Base-by-base conservation (phyloP, 768 basidiomycete species). In the Rhodosporidiobolus odoratus region DNA sequence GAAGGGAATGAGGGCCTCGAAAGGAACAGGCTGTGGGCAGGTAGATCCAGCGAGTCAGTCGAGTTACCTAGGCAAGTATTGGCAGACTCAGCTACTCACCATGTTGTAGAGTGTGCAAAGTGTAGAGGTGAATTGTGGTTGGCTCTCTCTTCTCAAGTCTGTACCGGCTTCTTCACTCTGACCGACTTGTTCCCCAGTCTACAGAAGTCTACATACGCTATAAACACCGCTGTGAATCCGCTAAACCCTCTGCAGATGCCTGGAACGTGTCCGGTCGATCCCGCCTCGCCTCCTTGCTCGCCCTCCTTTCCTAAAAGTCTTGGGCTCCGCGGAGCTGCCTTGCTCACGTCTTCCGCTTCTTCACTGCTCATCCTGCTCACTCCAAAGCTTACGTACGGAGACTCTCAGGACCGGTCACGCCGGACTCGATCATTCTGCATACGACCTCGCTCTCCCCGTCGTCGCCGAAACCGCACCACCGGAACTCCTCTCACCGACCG, bases 1-100 rank as follows among this genome's bases (percentile, higher is more conserved):
- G 78, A 94, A 93, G 57, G 94, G 94, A 83, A 98, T 90, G 76
- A 97, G 85, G 61, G 94, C 92, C 83, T 98, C 93, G 89, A 90
- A 97, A 75, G 93, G 94, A 76, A 96, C 88, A 65, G 94, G 94
- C 94, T 71, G 52, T 12, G 30, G 9, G 30, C 10, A 21, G 27
- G 52, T 30, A 27, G 21, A 30, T 6, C 27, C 10, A 19, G 21
- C 9, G 27, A 30, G 52, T 53, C 52, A 53, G 52, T 53, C 27
- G 9, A 21, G 52, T 32, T 12, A 13, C 21, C 30, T 53, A 19
- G 21, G 12, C 19, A 30, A 34, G 23, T 34, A 23, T 35, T 53
- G 48, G 48, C 3, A 15, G 13, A 35, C 9, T 53, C 52, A 53
- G 9, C n/a, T 13, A 19, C 52, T n/a, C 30, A 53, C 52, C 52